These are phyloP conservation scores for Termitomyces sp. DNA, from an alignment of 768 basidiomycete genomes.

Conservation along the genomic window DNA sequence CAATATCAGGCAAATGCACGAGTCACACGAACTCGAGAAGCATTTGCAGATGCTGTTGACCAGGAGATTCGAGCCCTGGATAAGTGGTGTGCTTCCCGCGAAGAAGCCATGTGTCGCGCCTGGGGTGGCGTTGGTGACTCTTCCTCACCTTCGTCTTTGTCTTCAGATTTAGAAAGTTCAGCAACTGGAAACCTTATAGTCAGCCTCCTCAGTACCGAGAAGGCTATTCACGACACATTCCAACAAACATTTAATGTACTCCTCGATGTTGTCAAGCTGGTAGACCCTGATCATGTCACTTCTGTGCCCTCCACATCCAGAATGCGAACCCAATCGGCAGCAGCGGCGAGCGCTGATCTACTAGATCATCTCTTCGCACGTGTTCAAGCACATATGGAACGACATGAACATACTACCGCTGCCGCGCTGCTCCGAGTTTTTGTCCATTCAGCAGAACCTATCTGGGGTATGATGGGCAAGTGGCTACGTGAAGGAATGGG, in stretches of 20 bases:
- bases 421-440: constrained; percentile 60
- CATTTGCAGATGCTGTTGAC: constrained; percentile 73
- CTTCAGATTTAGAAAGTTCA: constrained; percentile 1
- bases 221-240: constrained; percentile 50
- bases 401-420: constrained; percentile 50
- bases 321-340: constrained; percentile 32
- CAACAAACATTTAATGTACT: constrained; percentile 53
- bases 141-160: neutral
- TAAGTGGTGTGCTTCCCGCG: constrained; percentile 63
- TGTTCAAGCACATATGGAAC: constrained; percentile 52
- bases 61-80: constrained; percentile 53
- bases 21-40: constrained; percentile 65
- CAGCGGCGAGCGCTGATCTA: constrained; percentile 48
- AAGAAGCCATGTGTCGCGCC: constrained; percentile 63
- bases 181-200: constrained; percentile 40
- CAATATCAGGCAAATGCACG: constrained; percentile 8
- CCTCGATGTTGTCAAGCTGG: constrained; percentile 38
- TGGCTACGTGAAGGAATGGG: constrained; percentile 79
- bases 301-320: constrained; percentile 13
- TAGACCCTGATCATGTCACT: constrained; percentile 20
- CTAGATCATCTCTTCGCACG: constrained; percentile 58
- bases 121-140: constrained; percentile 29
- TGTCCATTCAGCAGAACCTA: constrained; percentile 55
- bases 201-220: constrained; percentile 64
- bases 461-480: constrained; percentile 65